These are phyloP conservation scores for Arachnomyces sp. DNA, from an alignment of 2,329 filamentous ascomycete species.

Conservation along the genomic window DNA sequence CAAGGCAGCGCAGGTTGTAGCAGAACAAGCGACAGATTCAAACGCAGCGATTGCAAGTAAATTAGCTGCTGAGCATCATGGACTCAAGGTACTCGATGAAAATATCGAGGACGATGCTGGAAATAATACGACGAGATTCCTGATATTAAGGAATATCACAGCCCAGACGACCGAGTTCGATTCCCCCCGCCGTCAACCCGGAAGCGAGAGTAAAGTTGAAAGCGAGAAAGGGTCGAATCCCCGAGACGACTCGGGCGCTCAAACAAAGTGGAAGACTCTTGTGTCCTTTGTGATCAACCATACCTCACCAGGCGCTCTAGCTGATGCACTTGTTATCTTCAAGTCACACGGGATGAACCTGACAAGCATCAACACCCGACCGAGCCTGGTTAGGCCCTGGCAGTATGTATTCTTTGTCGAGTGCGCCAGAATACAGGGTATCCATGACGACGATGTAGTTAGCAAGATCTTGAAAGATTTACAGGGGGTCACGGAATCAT, in stretches of 20 bases:
- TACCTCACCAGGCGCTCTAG: conserved; percentile 69
- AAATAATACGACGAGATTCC: conserved; percentile 42
- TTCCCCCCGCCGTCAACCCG: conserved; percentile 7
- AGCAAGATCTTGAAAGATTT: conserved; percentile 26
- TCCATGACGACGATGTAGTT: conserved; percentile 22
- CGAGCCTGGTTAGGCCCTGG: conserved; percentile 67
- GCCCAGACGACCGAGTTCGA: conserved; percentile 17
- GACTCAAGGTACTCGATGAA: conserved; percentile 57
- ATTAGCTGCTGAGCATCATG: conserved; percentile 62
- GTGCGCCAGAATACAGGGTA: conserved; percentile 54
- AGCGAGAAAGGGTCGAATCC: conserved; percentile 2
- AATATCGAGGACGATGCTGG: conserved; percentile 40
- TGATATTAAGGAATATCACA: conserved; percentile 34
- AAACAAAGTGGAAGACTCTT: conserved; percentile 55
- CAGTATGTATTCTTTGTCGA: conserved; percentile 95
- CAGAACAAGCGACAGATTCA: conserved; percentile 51
- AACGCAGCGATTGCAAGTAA: conserved; percentile 72
- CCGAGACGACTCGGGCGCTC: background rate
- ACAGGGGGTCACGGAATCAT: conserved; percentile 29
- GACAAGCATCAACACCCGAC: conserved; percentile 83
- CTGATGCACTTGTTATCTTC: conserved; percentile 73
- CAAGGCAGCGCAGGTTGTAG: conserved; percentile 68
- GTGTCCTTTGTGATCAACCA: conserved; percentile 80
- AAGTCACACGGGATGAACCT: conserved; percentile 66
- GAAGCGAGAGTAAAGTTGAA: conserved; percentile 14